Conservation (phyloP, 2,329 filamentous ascomycete species). For the Penicillium fuscoglaucum region DNA sequence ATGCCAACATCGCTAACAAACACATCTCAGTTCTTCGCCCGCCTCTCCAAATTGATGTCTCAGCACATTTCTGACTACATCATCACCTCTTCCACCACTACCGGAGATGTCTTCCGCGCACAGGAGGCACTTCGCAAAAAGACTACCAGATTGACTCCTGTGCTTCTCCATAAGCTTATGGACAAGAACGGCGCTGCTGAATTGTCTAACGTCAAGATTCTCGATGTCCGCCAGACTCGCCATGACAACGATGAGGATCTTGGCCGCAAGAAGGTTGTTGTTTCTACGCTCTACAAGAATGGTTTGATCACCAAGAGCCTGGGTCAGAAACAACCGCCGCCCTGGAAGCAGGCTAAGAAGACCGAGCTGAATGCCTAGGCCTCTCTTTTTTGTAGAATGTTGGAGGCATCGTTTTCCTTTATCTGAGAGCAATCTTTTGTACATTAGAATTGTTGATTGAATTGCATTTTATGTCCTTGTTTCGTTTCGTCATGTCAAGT, state of each 20-base stretch:
- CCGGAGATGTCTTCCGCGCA: constrained; percentile 53
- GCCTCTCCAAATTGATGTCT: constrained; percentile 78
- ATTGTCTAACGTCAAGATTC: constrained; percentile 68
- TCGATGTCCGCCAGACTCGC: constrained; percentile 63
- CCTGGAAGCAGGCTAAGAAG: constrained; percentile 1
- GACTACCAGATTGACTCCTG: constrained; percentile 39
- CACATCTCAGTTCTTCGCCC: constrained; percentile 69
- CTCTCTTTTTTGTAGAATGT: constrained; percentile 5
- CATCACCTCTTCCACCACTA: constrained; percentile 58
- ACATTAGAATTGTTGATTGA: constrained; percentile 24
- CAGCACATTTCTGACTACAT: constrained; percentile 70
- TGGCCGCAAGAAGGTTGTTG: constrained; percentile 78
- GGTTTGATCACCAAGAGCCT: constrained; percentile 54
- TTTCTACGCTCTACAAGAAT: constrained; percentile 65
- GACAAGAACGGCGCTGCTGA: constrained; percentile 48
- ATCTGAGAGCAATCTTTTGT: constrained; percentile 25
- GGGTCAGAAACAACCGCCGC: constrained; percentile 2
- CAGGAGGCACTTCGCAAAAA: constrained; percentile 9
- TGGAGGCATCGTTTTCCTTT: constrained; percentile 5
- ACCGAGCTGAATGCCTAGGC: constrained; percentile 7
- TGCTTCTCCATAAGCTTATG: constrained; percentile 55
- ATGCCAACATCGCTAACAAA: constrained; percentile 11
- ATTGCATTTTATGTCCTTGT: constrained; percentile 12
- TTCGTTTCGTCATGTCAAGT: not conserved
- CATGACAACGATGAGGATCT: constrained; percentile 70